Conservation (phyloP, 2,329 filamentous ascomycete genomes). For the Septoria linicola region DNA sequence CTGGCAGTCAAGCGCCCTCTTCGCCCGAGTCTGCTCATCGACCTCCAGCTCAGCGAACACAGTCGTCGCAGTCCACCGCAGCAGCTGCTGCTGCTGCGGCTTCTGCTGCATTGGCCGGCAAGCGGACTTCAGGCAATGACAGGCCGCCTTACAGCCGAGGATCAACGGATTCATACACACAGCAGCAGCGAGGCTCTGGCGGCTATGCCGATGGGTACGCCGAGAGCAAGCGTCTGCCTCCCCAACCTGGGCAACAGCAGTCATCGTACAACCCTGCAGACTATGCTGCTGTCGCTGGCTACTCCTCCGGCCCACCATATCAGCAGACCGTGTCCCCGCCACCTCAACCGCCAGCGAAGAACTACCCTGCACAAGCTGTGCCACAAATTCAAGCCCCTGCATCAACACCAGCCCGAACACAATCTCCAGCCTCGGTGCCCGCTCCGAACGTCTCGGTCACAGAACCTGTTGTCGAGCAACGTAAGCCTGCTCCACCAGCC, state of each 20-base stretch:
- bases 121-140: conserved; percentile 46
- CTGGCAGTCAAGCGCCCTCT: conserved; percentile 38
- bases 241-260: conserved; percentile 45
- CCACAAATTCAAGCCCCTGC: conserved; percentile 45
- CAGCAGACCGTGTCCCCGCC: conserved; percentile 47
- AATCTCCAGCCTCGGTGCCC: conserved; percentile 34
- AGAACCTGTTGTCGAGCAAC: conserved; percentile 35
- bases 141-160: conserved; percentile 44
- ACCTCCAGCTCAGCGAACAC: conserved; percentile 50
- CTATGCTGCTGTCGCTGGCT: conserved; percentile 56
- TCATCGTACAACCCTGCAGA: conserved; percentile 71
- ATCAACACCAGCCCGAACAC: conserved; percentile 43
- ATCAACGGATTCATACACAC: conserved; percentile 41
- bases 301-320: conserved; percentile 36
- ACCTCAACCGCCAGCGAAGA: conserved; percentile 55
- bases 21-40: conserved; percentile 50
- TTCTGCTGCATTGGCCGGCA: conserved; percentile 39
- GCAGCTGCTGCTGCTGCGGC: conserved; percentile 49
- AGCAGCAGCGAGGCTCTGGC: conserved; percentile 27
- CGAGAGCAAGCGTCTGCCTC: conserved; percentile 30
- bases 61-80: conserved; percentile 48
- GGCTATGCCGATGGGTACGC: conserved; percentile 39
- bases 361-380: conserved; percentile 52
- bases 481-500: conserved; percentile 67
- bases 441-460: conserved; percentile 32